Base-by-base conservation (phyloP, 2,329 filamentous ascomycete genomes). In the Tolypocladium cylindrosporum region DNA sequence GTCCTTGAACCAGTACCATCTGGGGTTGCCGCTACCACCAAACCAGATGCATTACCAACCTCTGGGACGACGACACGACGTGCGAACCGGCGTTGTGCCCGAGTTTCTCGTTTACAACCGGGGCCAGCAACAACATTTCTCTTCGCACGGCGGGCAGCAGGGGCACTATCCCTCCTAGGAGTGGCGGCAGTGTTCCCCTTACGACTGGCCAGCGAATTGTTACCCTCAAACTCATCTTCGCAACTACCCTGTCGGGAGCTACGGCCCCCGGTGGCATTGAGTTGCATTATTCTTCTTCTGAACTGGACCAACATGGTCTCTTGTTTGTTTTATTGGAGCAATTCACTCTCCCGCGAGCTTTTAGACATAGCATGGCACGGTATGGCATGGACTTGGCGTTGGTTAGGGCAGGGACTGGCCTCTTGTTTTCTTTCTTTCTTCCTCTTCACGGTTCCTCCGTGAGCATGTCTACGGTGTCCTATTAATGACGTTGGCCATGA, bases 31-130 rank as follows among this genome's bases (percentile, higher is more conserved):
- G 77, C 66, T 82, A 70, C 74, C 76, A 78, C 85, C 88, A 56
- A 80, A 84, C 60, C 83, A 91, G 74, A 91, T 95, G 87, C 88
- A 93, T 70, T 90, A 94, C 68, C 87, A 92, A 63, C 88, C 89
- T 10, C 74, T 93, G 5, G 88, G 89, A 10, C 85, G 88, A 67
- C 78, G 84, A 39, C 79, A 85, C 59, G 84, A 88, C 48, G 77
- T 89, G 58, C 84, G 86, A 42, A 83, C 86, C 0, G 89, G 89
- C 13, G 81, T 90, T 24, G 82, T 92, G 5, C 89, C 89, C 21
- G 84, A 87, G 63, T 87, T 83, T 60, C 58, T 74, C 50, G 58
- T 71, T 54, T 74, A 69, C 61, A 69, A 73, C 55, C 64, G 72
- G 9, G 65, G 66, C 41, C 69, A 71, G 58, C 65, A 69, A 40